Base-by-base conservation (phyloP, 176 grass and related monocot genomes). In the Avena sativa region DNA sequence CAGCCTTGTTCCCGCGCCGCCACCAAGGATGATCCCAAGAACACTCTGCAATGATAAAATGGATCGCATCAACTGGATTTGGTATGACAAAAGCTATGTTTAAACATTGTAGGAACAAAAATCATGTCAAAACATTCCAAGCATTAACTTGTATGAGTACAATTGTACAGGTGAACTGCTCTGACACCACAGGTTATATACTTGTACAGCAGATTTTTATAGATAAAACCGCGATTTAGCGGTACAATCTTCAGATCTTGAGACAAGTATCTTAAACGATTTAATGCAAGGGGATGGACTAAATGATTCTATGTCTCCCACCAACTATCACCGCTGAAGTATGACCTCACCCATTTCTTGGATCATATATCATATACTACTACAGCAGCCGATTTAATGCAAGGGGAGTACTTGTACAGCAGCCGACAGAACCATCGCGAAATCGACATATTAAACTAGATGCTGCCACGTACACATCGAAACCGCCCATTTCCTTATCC, bases 1-100 rank as follows among this genome's bases (percentile, higher is more conserved):
- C 57, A 99, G 58, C 65, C 97, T 91, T 17, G 97, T 97, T 17
- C 97, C 97, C 14, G 97, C 97, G 5, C 97, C 97, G 23, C 97
- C 94, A 8, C 97, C 97, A 11, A 99, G 92, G 85, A 99, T 99
- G 64, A 99, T 99, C 25, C 97, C 97, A 73, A 99, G 81, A 90
- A 99, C 97, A 90, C 97, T 99, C 97, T 99, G 66, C 73, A 75
- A 5, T 8, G 43, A 84, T 17, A 69, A 69, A 62, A 85, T 8
- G n/a, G 78, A 71, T n/a, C 66, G 28, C 40, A 88, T 88, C 26
- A 83, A n/a, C 17, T 76, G 49, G 26, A 28, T 57, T 80, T 44
- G 34, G 26, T 58, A 68, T 44, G 26, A 13, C 28, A 20, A 43
- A 43, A 43, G 6, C 6, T 6, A 43, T 43, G 40, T 43, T 0